Percentiles rank a stretch among this genome's conserved stretches.
phyloP scores from a whole-genome alignment of 805 yeast genomes.

The Candida sithepensis region DNA sequence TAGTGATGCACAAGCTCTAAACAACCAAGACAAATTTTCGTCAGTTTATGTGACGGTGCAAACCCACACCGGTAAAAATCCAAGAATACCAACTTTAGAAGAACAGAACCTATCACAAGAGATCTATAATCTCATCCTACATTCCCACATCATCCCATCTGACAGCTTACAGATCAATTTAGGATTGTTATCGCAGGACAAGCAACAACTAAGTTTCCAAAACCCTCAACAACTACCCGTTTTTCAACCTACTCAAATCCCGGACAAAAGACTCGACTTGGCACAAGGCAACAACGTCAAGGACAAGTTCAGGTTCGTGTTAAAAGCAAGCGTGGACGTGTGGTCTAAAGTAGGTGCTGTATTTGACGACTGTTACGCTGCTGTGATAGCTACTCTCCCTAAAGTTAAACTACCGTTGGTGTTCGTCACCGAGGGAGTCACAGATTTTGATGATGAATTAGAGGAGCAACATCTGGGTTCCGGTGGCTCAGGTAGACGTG shows the following conservation, averaged over 20 bases:
- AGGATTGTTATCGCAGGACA: slow-evolving; percentile 45
- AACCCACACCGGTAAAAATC: slow-evolving; percentile 64
- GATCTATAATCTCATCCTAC: slow-evolving; percentile 55
- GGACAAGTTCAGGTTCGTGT: slow-evolving; percentile 50
- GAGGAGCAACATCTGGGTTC: not conserved
- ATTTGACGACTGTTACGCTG: slow-evolving; percentile 71
- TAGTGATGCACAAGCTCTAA: slow-evolving; percentile 6
- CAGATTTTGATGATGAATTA: slow-evolving; percentile 39
- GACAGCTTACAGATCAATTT: slow-evolving; percentile 53
- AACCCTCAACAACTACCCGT: slow-evolving; percentile 7
- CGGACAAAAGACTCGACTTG: slow-evolving; percentile 9
- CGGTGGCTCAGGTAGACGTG: slow-evolving; percentile 22
- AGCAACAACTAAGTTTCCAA: slow-evolving; percentile 34
- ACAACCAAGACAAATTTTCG: slow-evolving; percentile 24
- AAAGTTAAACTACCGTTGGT: slow-evolving; percentile 63
- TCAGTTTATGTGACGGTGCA: slow-evolving; percentile 72
- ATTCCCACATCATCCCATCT: slow-evolving; percentile 49
- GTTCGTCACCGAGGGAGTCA: slow-evolving; percentile 60
- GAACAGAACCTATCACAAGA: slow-evolving; percentile 73
- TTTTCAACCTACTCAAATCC: not conserved
- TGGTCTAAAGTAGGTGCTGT: slow-evolving; percentile 81
- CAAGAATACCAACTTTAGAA: slow-evolving; percentile 64
- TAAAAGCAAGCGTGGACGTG: slow-evolving; percentile 72
- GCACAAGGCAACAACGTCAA: slow-evolving; percentile 32
- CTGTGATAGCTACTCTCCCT: slow-evolving; percentile 59